Conservation (phyloP, 2,329 filamentous ascomycete species). For the Botryotinia calthae region DNA sequence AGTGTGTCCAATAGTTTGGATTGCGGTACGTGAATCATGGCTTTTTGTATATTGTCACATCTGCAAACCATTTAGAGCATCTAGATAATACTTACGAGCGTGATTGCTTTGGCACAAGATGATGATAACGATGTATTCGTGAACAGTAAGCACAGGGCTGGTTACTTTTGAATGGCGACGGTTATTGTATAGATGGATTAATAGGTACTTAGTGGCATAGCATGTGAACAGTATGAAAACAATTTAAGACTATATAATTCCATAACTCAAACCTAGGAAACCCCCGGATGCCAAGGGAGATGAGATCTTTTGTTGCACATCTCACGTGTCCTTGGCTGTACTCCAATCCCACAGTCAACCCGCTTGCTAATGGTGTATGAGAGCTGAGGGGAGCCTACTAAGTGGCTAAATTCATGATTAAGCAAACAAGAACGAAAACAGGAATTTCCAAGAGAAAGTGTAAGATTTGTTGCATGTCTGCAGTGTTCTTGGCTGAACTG, state of each 20-base stretch:
- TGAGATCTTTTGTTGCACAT: not conserved
- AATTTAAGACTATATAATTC: not conserved
- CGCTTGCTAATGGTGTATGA: not conserved
- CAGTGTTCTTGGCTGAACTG: not conserved
- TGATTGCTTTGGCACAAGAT: not conserved
- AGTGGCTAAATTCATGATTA: not conserved
- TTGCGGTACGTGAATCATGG: not conserved
- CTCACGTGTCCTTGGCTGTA: not conserved
- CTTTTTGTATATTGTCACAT: not conserved
- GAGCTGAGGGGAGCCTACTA: not conserved
- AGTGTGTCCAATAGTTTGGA: not conserved
- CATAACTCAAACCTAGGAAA: not conserved
- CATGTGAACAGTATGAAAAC: not conserved
- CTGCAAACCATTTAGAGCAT: not conserved
- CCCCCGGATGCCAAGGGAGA: no score
- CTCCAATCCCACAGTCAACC: not conserved
- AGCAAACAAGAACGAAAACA: not conserved
- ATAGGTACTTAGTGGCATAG: not conserved
- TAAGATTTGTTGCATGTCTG: not conserved
- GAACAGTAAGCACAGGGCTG: no score
- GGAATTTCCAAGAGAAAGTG: not conserved
- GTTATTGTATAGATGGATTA: not conserved
- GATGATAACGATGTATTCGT: not conserved
- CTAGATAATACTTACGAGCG: not conserved
- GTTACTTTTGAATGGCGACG: not conserved